Evolutionary conservation across 768 basidiomycete species (phyloP).

Genomic region (Cystobasidium ongulense): DNA sequence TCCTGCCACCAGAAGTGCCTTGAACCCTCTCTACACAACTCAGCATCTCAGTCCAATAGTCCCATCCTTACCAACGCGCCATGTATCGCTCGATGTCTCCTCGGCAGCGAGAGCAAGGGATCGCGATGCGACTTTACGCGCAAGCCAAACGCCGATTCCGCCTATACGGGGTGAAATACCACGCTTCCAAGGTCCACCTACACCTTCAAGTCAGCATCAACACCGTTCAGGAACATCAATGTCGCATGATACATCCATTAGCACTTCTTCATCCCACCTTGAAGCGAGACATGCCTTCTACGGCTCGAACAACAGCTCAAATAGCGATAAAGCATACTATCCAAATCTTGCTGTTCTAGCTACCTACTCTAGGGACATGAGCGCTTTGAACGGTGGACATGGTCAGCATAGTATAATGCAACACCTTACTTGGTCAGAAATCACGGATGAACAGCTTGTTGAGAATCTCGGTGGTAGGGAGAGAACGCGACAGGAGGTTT

Average conservation of each 20-base stretch:
- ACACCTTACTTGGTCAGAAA: conserved; percentile 41
- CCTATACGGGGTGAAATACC: neutral
- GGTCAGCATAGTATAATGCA: conserved; percentile 13
- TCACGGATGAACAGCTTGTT: conserved; percentile 42
- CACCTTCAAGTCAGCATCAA: neutral
- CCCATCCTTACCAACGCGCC: neutral
- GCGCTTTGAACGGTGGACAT: neutral
- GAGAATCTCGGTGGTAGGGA: conserved; percentile 41
- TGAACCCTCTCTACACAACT: neutral
- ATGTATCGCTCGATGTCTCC: neutral
- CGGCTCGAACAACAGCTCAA: neutral
- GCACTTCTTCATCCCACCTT: neutral
- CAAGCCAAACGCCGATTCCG: neutral
- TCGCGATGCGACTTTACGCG: neutral
- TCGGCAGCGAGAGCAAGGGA: neutral
- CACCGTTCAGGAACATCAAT: conserved; percentile 25
- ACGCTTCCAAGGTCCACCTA: neutral
- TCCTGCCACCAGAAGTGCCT: neutral
- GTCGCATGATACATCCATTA: conserved; percentile 20
- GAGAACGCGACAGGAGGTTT: conserved; percentile 43
- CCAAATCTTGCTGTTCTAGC: conserved; percentile 27
- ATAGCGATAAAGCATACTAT: conserved; percentile 9
- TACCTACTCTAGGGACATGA: conserved; percentile 14
- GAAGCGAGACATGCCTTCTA: conserved; percentile 9
- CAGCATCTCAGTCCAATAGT: neutral